Evolutionary conservation across 768 basidiomycete species (phyloP).

Genomic region (Boletus sensibilis): DNA sequence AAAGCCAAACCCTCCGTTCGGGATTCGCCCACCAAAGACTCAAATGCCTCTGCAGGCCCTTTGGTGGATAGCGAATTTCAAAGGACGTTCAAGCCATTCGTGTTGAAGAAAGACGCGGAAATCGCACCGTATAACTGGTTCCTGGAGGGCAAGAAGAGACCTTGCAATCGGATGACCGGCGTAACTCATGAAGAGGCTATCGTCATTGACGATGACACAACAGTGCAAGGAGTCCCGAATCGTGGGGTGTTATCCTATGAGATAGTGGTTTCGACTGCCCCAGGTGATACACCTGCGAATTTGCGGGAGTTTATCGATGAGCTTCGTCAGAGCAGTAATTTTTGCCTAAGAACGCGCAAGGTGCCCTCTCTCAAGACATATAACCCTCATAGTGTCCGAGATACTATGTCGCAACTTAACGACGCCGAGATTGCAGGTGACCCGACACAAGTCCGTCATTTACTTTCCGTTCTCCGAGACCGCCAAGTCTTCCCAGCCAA

Average conservation of each 20-base stretch:
- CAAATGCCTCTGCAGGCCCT: constrained; percentile 30
- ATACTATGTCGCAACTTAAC: constrained; percentile 59
- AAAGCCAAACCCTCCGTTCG: constrained; percentile 47
- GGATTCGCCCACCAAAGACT: constrained; percentile 25
- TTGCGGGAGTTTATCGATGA: constrained; percentile 19
- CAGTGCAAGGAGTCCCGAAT: constrained; percentile 9
- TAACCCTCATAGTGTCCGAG: constrained; percentile 40
- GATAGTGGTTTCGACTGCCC: neutral
- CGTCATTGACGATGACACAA: constrained; percentile 48
- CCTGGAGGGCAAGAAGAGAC: constrained; percentile 32
- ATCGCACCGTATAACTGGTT: constrained; percentile 79
- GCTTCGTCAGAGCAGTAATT: constrained; percentile 34
- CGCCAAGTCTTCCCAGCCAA: constrained; percentile 69
- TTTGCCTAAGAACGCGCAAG: constrained; percentile 18
- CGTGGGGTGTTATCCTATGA: constrained; percentile 8
- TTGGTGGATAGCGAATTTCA: constrained; percentile 64
- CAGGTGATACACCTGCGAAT: neutral
- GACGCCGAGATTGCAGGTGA: constrained; percentile 81
- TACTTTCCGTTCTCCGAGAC: constrained; percentile 61
- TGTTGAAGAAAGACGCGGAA: constrained; percentile 68
- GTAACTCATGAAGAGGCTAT: constrained; percentile 48
- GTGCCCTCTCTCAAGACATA: constrained; percentile 30
- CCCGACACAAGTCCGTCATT: constrained; percentile 59
- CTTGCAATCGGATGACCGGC: constrained; percentile 21
- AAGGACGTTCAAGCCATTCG: constrained; percentile 75